Evolutionary conservation across 2,329 filamentous ascomycete species (phyloP), one percentile per base, ranked within the genome.

Genomic region (Colletotrichum godetiae): DNA sequence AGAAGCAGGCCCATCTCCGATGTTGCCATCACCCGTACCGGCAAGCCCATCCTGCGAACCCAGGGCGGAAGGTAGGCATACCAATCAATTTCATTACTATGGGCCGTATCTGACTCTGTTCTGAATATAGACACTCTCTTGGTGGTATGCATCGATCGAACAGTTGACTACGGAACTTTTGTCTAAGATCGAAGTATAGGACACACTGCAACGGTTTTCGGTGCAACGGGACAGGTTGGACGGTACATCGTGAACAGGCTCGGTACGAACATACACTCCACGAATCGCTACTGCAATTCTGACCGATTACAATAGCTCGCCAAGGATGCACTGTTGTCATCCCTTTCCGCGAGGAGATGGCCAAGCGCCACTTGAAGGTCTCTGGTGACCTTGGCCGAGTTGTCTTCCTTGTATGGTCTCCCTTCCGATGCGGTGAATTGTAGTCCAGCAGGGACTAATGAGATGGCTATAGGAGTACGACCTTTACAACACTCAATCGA

Each of bases 181-280:
- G 70, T 76, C 74, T 61, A 71, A 68, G 71, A 75, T 37, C 62
- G 27, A 55, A 33, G 46, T 81, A 77, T 84, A 95, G 96, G 96
- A 77, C 95, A 98, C 86, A 98, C 95, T 75, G 96, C 94, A 75
- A 99, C 97, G 72, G 96, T 99, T 79, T 99, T 99, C 86, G 97
- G 97, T 85, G 97, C 97, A 80, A 98, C 95, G 75, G 97, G 97
- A 76, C 96, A 97, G 83, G 87, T 99, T 68, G 97, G 97, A 81
- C 92, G 97, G 82, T 99, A 99, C 84, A 97, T 99, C 81, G 97
- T 99, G 81, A 98, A 98, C 86, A 91, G 95, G 83, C 89, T 99
- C 81, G 95, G 95, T 89, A 82, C 76, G 84, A 74, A 59, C 57
- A 53, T 59, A 42, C 62, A 68, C 75, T 77, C 80, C 67, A 80